Evolutionary conservation across 1,139 yeast species (phyloP).

Genomic region (Taphrina wiesneri): DNA sequence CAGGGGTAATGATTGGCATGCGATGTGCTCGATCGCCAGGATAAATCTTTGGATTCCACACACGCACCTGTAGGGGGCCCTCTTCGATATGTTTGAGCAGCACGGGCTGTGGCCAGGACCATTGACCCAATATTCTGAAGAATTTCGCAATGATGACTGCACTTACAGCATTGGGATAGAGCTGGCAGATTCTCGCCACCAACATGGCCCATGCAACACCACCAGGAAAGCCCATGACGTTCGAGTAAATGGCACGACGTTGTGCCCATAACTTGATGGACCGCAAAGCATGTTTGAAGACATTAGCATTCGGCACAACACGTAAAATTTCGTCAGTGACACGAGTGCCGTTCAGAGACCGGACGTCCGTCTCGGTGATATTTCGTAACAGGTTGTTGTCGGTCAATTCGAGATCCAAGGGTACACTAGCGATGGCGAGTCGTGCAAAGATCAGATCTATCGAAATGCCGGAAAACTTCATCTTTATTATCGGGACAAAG

Average conservation of each 20-base stretch:
- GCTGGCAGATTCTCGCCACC: slow-evolving; percentile 92
- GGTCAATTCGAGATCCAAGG: slow-evolving; percentile 67
- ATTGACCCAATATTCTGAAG: slow-evolving; percentile 77
- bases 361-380: slow-evolving; percentile 82
- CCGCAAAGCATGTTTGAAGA: slow-evolving; percentile 86
- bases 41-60: slow-evolving; percentile 93
- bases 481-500: slow-evolving; percentile 88
- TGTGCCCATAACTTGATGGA: slow-evolving; percentile 97
- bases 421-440: slow-evolving; percentile 78
- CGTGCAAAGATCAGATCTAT: slow-evolving; percentile 86
- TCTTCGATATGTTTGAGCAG: slow-evolving; percentile 88
- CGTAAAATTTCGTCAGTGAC: slow-evolving; percentile 91
- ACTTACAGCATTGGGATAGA: slow-evolving; percentile 94
- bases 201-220: slow-evolving; percentile 99
- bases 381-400: slow-evolving; percentile 83
- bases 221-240: slow-evolving; percentile 96
- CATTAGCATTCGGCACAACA: slow-evolving; percentile 88
- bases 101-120: slow-evolving; percentile 99
- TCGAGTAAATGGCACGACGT: slow-evolving; percentile 87
- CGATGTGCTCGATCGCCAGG: slow-evolving; percentile 83
- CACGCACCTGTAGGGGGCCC: slow-evolving; percentile 93
- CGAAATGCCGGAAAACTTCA: slow-evolving; percentile 82
- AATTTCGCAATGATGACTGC: slow-evolving; percentile 86
- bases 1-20: slow-evolving; percentile 99
- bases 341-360: slow-evolving; percentile 91